Evolutionary conservation across 768 basidiomycete genomes (phyloP).

Genomic region (Agrocybe chaxingu): DNA sequence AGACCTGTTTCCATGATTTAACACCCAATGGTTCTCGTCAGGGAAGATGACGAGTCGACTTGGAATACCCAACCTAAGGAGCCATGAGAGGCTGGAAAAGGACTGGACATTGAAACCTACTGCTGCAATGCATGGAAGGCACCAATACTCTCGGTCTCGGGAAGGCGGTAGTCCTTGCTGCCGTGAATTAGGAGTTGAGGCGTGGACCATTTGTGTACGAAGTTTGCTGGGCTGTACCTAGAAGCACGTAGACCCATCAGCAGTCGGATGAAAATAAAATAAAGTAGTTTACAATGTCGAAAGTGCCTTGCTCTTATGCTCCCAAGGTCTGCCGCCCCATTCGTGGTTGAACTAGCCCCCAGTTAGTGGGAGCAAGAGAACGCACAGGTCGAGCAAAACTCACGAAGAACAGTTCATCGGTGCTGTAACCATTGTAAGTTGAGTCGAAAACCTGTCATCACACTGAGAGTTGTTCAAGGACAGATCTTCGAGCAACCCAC

Average conservation of each 20-base stretch:
- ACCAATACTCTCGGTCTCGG: constrained; percentile 80
- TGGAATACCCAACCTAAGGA: constrained; percentile 59
- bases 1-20: constrained; percentile 74
- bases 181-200: constrained; percentile 85
- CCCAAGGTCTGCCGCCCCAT: constrained; percentile 84
- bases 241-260: neutral
- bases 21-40: constrained; percentile 91
- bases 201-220: constrained; percentile 81
- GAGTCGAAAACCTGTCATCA: constrained; percentile 65
- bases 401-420: constrained; percentile 91
- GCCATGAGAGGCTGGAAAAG: neutral
- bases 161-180: constrained; percentile 84
- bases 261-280: neutral
- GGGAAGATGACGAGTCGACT: constrained; percentile 83
- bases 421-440: constrained; percentile 78
- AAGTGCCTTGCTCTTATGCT: constrained; percentile 47
- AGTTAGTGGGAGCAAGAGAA: neutral
- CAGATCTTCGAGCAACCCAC: constrained; percentile 31
- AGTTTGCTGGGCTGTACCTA: constrained; percentile 79
- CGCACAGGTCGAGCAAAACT: constrained; percentile 17
- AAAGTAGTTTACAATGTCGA: constrained; percentile 17
- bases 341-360: constrained; percentile 73
- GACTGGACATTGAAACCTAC: constrained; percentile 38
- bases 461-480: neutral
- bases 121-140: constrained; percentile 86